Evolutionary conservation across 148 eudicot genomes (phyloP), one percentile per base, ranked within the genome.

Genomic region (Salicornia ramosissima): DNA sequence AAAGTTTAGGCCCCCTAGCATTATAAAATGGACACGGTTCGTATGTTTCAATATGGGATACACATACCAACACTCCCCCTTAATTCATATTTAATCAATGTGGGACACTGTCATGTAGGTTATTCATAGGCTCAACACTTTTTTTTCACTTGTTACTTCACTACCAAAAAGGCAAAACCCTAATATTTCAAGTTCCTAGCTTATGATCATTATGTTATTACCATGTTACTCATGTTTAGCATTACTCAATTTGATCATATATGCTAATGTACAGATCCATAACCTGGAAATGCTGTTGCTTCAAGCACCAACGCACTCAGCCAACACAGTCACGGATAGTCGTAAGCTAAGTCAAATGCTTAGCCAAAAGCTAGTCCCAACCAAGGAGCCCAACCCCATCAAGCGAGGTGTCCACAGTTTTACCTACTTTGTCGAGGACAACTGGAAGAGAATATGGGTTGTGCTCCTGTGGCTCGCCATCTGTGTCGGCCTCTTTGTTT

Each of bases 371-470:
- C 79, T 83, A 22, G 77, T 81, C 29, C 85, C 85, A 21, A 81
- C 83, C 39, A 79, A 75, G 70, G 87, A 79, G 45, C 79, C 79
- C 25, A 83, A 83, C 82, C 85, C 83, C 8, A 24, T 86, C 55
- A 83, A 77, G 75, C 62, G 85, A 22, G 68, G 65, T 7, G 77
- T 29, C 33, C 59, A 56, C 29, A 68, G 45, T 42, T 13, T 77
- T 6, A 19, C 75, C 31, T 84, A 83, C 64, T 83, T 86, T 68
- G 64, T 83, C 15, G 59, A 83, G 65, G 86, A 86, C 58, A 81
- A 86, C 53, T 86, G 89, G 89, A 83, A 80, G 74, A 71, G 86
- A 33, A 68, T 86, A 19, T 86, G 89, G 89, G 74, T 83, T 22
- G 24, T 86, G 10, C 75, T 78, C 43, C 39, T 86, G 19, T 86